These are phyloP conservation scores for Aspergillus versicolor DNA, from an alignment of 2,329 filamentous ascomycete species.

Conservation along the genomic window DNA sequence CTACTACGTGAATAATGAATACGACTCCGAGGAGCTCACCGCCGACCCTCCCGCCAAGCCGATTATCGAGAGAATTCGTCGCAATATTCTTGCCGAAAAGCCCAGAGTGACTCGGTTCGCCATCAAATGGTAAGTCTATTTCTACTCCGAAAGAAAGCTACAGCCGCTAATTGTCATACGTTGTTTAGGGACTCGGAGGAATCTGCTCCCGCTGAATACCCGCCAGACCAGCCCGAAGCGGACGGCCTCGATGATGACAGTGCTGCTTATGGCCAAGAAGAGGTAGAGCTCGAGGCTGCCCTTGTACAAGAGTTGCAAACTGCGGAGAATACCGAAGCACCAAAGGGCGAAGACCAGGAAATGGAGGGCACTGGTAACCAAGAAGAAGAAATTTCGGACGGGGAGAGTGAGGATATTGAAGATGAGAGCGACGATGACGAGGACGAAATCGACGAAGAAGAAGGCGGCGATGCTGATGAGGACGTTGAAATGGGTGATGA, in stretches of 20 bases:
- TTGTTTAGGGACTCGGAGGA: slow-evolving; percentile 86
- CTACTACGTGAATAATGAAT: slow-evolving; percentile 99
- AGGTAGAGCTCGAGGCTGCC: slow-evolving; percentile 70
- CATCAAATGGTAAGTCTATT: slow-evolving; percentile 81
- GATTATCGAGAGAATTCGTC: slow-evolving; percentile 83
- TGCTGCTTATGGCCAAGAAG: slow-evolving; percentile 86
- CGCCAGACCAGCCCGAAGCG: slow-evolving; percentile 95
- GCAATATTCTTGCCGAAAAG: slow-evolving; percentile 95
- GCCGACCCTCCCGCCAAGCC: slow-evolving; percentile 90
- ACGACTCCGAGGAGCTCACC: slow-evolving; percentile 85
- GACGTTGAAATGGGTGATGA: slow-evolving; percentile 61
- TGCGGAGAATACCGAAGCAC: slow-evolving; percentile 42
- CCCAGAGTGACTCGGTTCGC: slow-evolving; percentile 95
- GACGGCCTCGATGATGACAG: slow-evolving; percentile 80
- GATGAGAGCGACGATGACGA: slow-evolving; percentile 73
- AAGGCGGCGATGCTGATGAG: slow-evolving; percentile 57
- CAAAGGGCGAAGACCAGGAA: slow-evolving; percentile 62
- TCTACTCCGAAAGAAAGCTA: neutral
- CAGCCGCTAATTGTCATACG: neutral
- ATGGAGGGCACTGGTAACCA: slow-evolving; percentile 70
- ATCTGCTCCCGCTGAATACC: slow-evolving; percentile 91
- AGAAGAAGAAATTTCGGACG: slow-evolving; percentile 71
- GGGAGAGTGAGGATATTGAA: slow-evolving; percentile 75
- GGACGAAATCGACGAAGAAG: slow-evolving; percentile 65
- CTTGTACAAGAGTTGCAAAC: slow-evolving; percentile 54